Base-by-base conservation (phyloP, 495 filamentous ascomycete genomes). In the Lepraria neglecta region DNA sequence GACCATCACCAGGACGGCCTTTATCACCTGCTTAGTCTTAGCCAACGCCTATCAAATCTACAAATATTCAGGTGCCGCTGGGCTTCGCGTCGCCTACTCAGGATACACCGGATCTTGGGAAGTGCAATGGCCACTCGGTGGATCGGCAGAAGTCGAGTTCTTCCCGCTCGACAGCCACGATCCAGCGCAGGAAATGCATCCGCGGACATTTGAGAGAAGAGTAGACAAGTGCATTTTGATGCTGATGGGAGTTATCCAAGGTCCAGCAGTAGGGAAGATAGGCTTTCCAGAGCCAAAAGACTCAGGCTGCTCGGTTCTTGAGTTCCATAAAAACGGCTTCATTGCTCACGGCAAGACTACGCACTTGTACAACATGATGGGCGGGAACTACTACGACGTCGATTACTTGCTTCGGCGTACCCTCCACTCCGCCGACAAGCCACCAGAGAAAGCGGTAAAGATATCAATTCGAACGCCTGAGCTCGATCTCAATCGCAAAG, bases 151-250 rank as follows among this genome's bases (percentile, higher is more conserved):
- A 15, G 67, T 74, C 6, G 62, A 68, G 6, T 72, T 74, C 61
- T 63, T 64, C 40, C 64, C 72, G 24, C 72, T 71, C 59, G 73
- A 75, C 51, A 70, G 64, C 56, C 69, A 73, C 61, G 38, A 28
- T 40, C 60, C 62, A n/a, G 11, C 43, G 0, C 66, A 64, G 10
- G 73, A 74, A 9, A 66, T 70, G 0, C 64, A 73, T 65, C 72
- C 72, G 0, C 63, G 62, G 1, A 40, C 46, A 33, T 73, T 74
- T 27, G 19, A 45, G 19, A 63, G 58, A 33, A 68, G 72, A 35
- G 63, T 73, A n/a, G 70, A 73, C 59, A 69, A 69, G 42, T 73
- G 71, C 59, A 66, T 68, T n/a, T 68, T 70, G 35, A 71, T 75
- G 57, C 30, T 68, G 43, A 65, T 63, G 15, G 72, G 73, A 30